Evolutionary conservation across 75 land plant species (phyloP), one percentile per base, ranked within the genome.

Genomic region (Azolla pinnata): DNA sequence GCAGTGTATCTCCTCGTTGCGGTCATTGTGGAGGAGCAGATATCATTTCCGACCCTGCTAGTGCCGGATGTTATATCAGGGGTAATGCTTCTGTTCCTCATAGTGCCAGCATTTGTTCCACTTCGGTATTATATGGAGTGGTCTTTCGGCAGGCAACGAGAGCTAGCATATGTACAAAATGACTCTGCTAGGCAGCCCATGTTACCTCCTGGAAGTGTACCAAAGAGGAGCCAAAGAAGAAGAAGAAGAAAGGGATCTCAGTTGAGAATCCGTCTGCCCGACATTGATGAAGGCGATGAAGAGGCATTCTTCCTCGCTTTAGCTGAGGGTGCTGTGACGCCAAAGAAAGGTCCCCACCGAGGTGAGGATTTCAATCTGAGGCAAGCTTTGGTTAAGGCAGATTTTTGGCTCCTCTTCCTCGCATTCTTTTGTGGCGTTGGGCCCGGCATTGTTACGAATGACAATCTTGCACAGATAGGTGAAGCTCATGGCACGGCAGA

Each of bases 401-500:
- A 90, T 67, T 87, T 90, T 61, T 90, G 97, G 97, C 83, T 90
- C 33, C 65, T 90, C 24, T 90, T 82, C 65, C 2, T 83, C 12
- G 69, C 69, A 2, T 79, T 76, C 59, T 83, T 87, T 49, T 74
- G 81, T 72, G 85, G 85, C n/a, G 82, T 74, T 40, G 90, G 90
- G 29, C 72, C 92, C 19, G 92, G 92, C 0, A 75, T 84, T 1
- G 78, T 82, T 14, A 81, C 75, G 7, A 78, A 87, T 32, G 84
- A 91, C 64, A 91, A 91, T 64, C 67, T 87, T 46, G 97, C 88
- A 16, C 97, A 91, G 54, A 91, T 87, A 44, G 97, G 86, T 17
- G 62, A 77, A 47, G 84, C 97, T 1, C 73, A 68, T 31, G 97
- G 97, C 20, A 71, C 12, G 49, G 33, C 68, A 20, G 72, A 87